These are phyloP conservation scores for Typha latifolia DNA, from an alignment of 176 grass and related monocot genomes.

Conservation along the genomic window DNA sequence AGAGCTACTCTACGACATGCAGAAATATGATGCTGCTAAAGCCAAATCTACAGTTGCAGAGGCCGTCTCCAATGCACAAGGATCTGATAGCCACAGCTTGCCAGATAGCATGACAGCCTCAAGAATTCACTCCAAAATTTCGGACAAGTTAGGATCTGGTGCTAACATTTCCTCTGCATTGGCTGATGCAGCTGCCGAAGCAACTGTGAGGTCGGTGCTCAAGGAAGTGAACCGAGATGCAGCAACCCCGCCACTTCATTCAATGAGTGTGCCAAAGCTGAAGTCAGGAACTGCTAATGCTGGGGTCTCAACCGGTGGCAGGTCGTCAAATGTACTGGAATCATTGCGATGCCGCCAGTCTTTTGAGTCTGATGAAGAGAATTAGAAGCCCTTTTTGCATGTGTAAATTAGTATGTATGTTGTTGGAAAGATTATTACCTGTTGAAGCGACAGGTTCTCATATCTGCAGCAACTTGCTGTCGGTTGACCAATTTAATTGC, in stretches of 20 bases:
- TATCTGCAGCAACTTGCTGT: background rate
- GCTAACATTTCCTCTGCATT: background rate
- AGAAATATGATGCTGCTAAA: conserved; percentile 55
- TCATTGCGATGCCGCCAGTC: conserved; percentile 47
- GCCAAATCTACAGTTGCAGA: conserved; percentile 19
- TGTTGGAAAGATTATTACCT: background rate
- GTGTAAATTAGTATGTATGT: background rate
- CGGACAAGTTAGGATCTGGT: too few species aligned
- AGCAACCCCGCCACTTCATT: conserved; percentile 34
- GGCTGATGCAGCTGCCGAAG: conserved; percentile 31
- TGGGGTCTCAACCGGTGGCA: background rate
- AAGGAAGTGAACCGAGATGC: conserved; percentile 57
- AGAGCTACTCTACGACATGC: conserved; percentile 91
- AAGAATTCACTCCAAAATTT: too few species aligned
- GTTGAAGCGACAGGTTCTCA: background rate
- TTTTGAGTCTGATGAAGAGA: conserved; percentile 71
- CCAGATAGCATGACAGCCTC: conserved; percentile 2
- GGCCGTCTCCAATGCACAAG: conserved; percentile 25
- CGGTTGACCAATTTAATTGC: background rate
- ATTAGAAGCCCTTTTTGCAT: conserved; percentile 9
- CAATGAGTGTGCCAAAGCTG: conserved; percentile 77
- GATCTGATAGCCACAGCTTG: background rate
- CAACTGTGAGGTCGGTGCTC: conserved; percentile 43
- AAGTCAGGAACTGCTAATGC: conserved; percentile 19
- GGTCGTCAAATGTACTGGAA: conserved; percentile 29